Evolutionary conservation across 768 basidiomycete species (phyloP).

Genomic region (Myochromella boudieri): DNA sequence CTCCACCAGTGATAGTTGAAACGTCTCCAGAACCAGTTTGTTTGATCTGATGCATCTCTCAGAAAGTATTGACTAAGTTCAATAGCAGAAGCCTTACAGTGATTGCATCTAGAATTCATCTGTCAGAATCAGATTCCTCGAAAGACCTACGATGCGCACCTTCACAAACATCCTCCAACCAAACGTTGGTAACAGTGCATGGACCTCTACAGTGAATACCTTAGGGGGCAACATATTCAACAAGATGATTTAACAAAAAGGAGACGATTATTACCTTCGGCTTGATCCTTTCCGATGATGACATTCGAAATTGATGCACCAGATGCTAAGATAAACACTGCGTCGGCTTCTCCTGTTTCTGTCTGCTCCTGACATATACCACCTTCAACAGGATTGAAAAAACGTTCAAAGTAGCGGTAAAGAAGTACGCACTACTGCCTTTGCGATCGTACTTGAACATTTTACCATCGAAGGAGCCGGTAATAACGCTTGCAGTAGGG

Average conservation of each 20-base stretch:
- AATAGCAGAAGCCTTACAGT: slow-evolving; percentile 14
- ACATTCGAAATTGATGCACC: slow-evolving; percentile 29
- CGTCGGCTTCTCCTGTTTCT: slow-evolving; percentile 27
- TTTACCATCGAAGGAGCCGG: slow-evolving; percentile 25
- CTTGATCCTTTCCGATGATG: slow-evolving; percentile 27
- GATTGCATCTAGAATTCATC: slow-evolving; percentile 17
- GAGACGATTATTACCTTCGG: slow-evolving; percentile 19
- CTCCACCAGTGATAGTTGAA: slow-evolving; percentile 26
- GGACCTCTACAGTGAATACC: slow-evolving; percentile 29
- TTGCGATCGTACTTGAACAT: slow-evolving; percentile 28
- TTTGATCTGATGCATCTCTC: slow-evolving; percentile 17
- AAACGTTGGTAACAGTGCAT: slow-evolving; percentile 29
- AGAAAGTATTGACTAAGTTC: neutral
- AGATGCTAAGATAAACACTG: slow-evolving; percentile 27
- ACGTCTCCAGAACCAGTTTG: slow-evolving; percentile 28
- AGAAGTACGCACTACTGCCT: slow-evolving; percentile 24
- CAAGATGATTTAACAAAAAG: neutral
- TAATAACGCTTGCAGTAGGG: slow-evolving; percentile 27
- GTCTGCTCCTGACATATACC: slow-evolving; percentile 25
- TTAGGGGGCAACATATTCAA: neutral
- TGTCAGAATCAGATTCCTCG: neutral
- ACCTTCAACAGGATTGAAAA: slow-evolving; percentile 11
- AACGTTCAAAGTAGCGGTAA: neutral
- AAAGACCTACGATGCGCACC: slow-evolving; percentile 13
- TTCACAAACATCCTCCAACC: slow-evolving; percentile 32